These are phyloP conservation scores for Phlegmacium glaucopus DNA, from an alignment of 768 basidiomycete genomes.

Conservation along the genomic window DNA sequence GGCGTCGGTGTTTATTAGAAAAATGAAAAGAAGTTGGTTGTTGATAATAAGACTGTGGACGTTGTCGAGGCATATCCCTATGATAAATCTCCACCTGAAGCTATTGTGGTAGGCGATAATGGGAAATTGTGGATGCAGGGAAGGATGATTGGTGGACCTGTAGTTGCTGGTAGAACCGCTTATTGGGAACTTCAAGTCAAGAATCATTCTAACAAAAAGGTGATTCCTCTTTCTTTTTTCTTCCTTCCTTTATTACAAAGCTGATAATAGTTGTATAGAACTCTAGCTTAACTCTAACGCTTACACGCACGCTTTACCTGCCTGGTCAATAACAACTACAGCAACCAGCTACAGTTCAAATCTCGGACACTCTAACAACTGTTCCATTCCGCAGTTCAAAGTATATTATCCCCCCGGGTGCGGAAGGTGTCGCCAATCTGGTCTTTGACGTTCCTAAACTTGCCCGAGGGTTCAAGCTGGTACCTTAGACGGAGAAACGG, in stretches of 20 bases:
- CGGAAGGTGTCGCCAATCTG: conserved; percentile 75
- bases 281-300: conserved; percentile 58
- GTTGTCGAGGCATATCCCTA: conserved; percentile 55
- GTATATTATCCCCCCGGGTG: conserved; percentile 67
- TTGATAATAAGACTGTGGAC: conserved; percentile 57
- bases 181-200: conserved; percentile 76
- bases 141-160: conserved; percentile 55
- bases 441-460: conserved; percentile 75
- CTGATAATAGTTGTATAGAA: conserved; percentile 43
- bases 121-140: conserved; percentile 81
- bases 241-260: background rate
- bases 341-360: conserved; percentile 40
- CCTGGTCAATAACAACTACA: conserved; percentile 36
- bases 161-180: conserved; percentile 66
- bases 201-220: conserved; percentile 81
- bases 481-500: conserved; percentile 36
- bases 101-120: conserved; percentile 66
- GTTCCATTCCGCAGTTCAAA: conserved; percentile 74
- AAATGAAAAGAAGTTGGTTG: conserved; percentile 67
- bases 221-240: conserved; percentile 25
- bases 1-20: conserved; percentile 74
- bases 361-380: conserved; percentile 65
- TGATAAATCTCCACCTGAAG: conserved; percentile 45
- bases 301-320: conserved; percentile 56
- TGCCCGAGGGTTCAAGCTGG: conserved; percentile 65